These are phyloP conservation scores for Jatropha podagrica DNA, from an alignment of 441 rosid species.

Conservation along the genomic window DNA sequence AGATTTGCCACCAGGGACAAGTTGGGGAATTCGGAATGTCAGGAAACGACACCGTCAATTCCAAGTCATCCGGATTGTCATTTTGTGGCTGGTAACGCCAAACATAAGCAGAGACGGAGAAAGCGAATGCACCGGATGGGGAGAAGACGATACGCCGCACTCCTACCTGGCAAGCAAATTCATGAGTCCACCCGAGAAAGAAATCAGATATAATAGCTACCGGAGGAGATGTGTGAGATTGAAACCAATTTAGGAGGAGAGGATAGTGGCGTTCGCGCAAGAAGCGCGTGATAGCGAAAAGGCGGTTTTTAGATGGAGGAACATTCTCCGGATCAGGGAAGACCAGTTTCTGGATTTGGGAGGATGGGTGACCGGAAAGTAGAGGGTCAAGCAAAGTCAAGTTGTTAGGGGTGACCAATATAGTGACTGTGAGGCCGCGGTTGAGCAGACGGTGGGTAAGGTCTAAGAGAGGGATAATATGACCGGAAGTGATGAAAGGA, in stretches of 20 bases:
- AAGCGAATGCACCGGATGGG: slow-evolving; percentile 36
- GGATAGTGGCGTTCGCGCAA: slow-evolving; percentile 40
- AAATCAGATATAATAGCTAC: slow-evolving; percentile 55
- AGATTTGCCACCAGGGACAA: slow-evolving; percentile 42
- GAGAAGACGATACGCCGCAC: slow-evolving; percentile 50
- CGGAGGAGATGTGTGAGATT: slow-evolving; percentile 42
- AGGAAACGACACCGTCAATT: slow-evolving; percentile 19
- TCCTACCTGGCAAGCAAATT: slow-evolving; percentile 35
- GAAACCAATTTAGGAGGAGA: slow-evolving; percentile 37
- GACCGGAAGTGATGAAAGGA: slow-evolving; percentile 54
- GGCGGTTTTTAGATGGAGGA: slow-evolving; percentile 19
- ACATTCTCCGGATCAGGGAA: slow-evolving; percentile 34
- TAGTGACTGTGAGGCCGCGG: slow-evolving; percentile 47
- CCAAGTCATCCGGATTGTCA: slow-evolving; percentile 4
- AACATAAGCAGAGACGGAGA: slow-evolving; percentile 23
- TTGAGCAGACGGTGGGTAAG: slow-evolving; percentile 43
- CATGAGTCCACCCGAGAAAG: slow-evolving; percentile 63
- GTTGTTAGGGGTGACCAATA: slow-evolving; percentile 41
- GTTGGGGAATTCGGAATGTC: slow-evolving; percentile 35
- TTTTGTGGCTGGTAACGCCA: slow-evolving; percentile 30
- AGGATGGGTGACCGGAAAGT: slow-evolving; percentile 28
- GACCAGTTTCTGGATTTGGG: slow-evolving; percentile 30
- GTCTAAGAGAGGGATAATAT: slow-evolving; percentile 59
- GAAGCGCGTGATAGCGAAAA: slow-evolving; percentile 25
- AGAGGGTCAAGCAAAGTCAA: slow-evolving; percentile 38